Conservation (phyloP, 257 asterid genomes). For the Eustoma russellianum region DNA sequence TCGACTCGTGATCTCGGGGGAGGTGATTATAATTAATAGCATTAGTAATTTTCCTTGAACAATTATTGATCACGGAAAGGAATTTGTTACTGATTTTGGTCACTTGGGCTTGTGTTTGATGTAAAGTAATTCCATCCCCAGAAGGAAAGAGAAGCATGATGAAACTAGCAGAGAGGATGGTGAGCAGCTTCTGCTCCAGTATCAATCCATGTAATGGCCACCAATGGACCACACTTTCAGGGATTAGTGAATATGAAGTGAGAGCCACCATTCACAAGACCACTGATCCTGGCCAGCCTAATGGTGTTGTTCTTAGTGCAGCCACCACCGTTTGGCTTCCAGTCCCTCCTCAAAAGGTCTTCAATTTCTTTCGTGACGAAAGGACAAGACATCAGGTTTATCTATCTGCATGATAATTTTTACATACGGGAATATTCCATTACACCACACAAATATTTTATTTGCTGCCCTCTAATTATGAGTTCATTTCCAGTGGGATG, state of each 20-base stretch:
- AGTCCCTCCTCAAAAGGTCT: conserved; percentile 51
- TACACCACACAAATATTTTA: not conserved
- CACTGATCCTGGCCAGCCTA: conserved; percentile 79
- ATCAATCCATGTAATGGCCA: conserved; percentile 64
- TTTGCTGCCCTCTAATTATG: not conserved
- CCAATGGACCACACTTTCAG: conserved; percentile 66
- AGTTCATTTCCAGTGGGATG: conserved; percentile 67
- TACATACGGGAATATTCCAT: not conserved
- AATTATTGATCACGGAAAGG: not conserved
- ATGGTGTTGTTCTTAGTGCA: conserved; percentile 76
- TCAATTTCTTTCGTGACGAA: conserved; percentile 69
- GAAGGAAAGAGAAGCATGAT: conserved; percentile 92
- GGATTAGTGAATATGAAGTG: conserved; percentile 63
- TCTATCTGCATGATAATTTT: not conserved
- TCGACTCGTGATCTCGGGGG: conserved; percentile 71
- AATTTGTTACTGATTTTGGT: not conserved
- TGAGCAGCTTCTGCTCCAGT: conserved; percentile 69
- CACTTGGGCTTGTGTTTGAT: not conserved
- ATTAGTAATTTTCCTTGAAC: not conserved
- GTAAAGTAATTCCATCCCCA: conserved; percentile 53
- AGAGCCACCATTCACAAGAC: conserved; percentile 64
- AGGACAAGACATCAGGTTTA: conserved; percentile 70
- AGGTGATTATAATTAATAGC: conserved; percentile 30
- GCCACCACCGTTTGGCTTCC: conserved; percentile 96
- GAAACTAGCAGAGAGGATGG: conserved; percentile 92